Evolutionary conservation across 2,329 filamentous ascomycete genomes (phyloP).

Genomic region (Alternaria incomplexa): DNA sequence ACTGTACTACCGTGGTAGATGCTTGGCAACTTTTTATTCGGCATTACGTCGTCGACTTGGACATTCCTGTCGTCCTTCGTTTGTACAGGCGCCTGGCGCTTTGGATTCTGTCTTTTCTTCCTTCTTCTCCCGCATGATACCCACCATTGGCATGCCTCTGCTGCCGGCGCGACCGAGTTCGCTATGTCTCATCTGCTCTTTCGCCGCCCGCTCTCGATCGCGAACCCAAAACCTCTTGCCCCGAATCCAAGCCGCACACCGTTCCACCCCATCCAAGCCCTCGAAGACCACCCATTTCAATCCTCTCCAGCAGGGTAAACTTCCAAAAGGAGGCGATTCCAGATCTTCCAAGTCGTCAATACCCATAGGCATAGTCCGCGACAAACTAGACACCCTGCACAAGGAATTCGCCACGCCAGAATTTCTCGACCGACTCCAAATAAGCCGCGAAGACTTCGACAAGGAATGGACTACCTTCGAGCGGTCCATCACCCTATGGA

Average conservation of each 20-base stretch:
- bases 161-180: constrained; percentile 34
- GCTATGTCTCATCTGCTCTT: constrained; percentile 52
- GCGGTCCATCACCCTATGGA: constrained; percentile 25
- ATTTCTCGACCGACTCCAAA: constrained; percentile 34
- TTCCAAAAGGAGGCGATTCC: not conserved
- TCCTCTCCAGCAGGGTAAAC: not conserved
- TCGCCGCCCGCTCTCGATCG: constrained; percentile 32
- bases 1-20: not conserved
- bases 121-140: not conserved
- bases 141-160: constrained; percentile 32
- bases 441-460: constrained; percentile 33
- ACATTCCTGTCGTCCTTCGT: not conserved
- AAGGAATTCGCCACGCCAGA: constrained; percentile 21
- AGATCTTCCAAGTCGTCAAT: not conserved
- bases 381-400: constrained; percentile 19
- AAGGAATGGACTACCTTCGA: constrained; percentile 36
- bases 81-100: not conserved
- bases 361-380: constrained; percentile 10
- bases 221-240: constrained; percentile 37
- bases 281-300: not conserved
- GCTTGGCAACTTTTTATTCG: constrained; percentile 31
- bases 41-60: constrained; percentile 22
- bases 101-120: not conserved
- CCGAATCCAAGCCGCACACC: constrained; percentile 28
- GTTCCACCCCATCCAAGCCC: not conserved